phyloP scores from a whole-genome alignment of 2,329 filamentous ascomycete species.

The Paecilomyces sp. region DNA sequence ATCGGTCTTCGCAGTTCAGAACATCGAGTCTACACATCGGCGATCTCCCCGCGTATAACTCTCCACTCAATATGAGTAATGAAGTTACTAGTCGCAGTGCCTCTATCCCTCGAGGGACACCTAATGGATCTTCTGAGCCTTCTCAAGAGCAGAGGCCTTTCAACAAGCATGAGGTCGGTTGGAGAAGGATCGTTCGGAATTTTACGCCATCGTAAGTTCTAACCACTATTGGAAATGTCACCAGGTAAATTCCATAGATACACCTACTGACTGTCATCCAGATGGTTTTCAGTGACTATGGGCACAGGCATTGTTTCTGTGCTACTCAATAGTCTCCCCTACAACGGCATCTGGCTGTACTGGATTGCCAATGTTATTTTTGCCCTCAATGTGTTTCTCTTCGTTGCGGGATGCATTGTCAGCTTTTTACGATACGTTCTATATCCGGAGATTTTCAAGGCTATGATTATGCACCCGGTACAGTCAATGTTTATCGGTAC shows the following conservation, averaged over 20 bases:
- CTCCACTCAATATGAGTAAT: neutral
- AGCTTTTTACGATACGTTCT: constrained; percentile 55
- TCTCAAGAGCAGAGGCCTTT: neutral
- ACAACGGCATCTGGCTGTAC: constrained; percentile 32
- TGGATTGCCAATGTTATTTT: constrained; percentile 32
- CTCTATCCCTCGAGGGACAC: neutral
- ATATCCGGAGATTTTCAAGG: constrained; percentile 59
- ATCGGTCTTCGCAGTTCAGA: neutral
- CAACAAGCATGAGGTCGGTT: constrained; percentile 26
- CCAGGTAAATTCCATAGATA: neutral
- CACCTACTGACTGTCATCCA: constrained; percentile 6
- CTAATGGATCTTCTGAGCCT: neutral
- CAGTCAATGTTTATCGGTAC: constrained; percentile 64
- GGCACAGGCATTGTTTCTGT: constrained; percentile 37
- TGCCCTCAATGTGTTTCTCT: constrained; percentile 28
- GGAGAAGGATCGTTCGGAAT: constrained; percentile 30
- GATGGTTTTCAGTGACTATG: constrained; percentile 38
- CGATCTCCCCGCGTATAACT: neutral
- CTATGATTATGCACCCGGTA: constrained; percentile 60
- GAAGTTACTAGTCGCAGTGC: neutral
- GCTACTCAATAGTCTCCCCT: constrained; percentile 29
- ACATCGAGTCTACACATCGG: neutral
- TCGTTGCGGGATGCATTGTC: constrained; percentile 33
- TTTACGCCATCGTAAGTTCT: constrained; percentile 36
- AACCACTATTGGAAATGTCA: neutral